Evolutionary conservation across 257 asterid genomes (phyloP).

Genomic region (Plantago major): DNA sequence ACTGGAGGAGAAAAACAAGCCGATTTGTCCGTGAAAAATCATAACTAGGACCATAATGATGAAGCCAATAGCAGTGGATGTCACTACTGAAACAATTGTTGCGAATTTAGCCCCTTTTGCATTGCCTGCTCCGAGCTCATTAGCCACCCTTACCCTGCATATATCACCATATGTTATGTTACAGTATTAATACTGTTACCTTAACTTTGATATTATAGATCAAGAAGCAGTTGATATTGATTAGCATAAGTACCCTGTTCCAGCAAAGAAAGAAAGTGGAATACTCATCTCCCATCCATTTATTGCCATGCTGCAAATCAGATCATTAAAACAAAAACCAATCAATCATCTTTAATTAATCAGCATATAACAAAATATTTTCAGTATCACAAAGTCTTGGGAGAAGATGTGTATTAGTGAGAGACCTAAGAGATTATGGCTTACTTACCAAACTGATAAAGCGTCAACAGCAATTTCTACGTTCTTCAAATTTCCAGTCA

Average conservation of each 20-base stretch:
- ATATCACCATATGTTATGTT: neutral
- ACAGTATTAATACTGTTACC: neutral
- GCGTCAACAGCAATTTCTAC: conserved; percentile 63
- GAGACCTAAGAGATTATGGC: no score
- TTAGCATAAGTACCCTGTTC: conserved; percentile 39
- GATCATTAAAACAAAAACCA: neutral
- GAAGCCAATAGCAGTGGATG: neutral
- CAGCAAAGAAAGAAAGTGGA: conserved; percentile 46
- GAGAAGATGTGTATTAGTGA: no score
- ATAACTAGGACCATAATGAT: neutral
- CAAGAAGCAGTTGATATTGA: neutral
- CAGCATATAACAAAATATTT: no score
- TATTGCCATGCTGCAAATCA: conserved; percentile 39
- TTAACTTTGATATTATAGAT: no score
- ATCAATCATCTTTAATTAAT: no score
- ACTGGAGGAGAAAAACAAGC: conserved; percentile 1
- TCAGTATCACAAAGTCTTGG: no score
- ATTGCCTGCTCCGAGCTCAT: conserved; percentile 5
- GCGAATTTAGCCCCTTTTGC: conserved; percentile 6
- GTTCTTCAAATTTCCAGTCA: conserved; percentile 61
- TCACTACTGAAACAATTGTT: neutral
- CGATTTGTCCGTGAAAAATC: neutral
- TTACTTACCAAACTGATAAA: conserved; percentile 50
- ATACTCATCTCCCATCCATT: conserved; percentile 62
- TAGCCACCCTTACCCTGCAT: conserved; percentile 5